Base-by-base conservation (phyloP, 768 basidiomycete species). In the Tricholoma flavovirens region DNA sequence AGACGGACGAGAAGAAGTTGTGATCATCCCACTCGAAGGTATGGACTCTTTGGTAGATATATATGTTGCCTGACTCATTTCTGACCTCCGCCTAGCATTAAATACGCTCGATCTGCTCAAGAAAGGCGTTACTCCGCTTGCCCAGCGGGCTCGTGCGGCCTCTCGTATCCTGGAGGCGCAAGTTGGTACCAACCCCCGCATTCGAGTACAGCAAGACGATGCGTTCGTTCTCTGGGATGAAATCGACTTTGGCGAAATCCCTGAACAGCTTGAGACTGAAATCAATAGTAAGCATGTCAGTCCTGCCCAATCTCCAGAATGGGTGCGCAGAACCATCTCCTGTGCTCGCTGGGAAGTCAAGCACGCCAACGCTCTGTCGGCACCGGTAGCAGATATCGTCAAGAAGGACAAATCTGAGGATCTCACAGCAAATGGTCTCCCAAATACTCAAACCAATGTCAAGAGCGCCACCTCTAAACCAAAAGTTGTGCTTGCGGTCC, bases 31-130 rank as follows among this genome's bases (percentile, higher is more conserved):
- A 5, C 82, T 94, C 24, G 93, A 97, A 82, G 92, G 93, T 93
- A 59, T 51, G 80, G 3, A 74, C 35, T 30, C 29, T 5, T 29
- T 12, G 3, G 33, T 32, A 53, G 17, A 45, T 56, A 19, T 54
- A 35, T 24, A 17, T n/a, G n/a, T 51, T 49, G 17, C 42, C 1
- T 51, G 19, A 52, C 12, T 32, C 49, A 24, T 36, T 26, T 43
- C 57, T 36, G 22, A 35, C 53, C 53, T 24, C 48, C 15, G 9
- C 0, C 17, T 67, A 96, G 93, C 88, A 8, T 78, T 97, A 24
- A 95, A 93, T 64, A 95, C 93, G 0, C 79, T 97, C 2, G 94
- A 97, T 66, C 74, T 95, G 1, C 81, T 96, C 65, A 97, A 97
- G 80, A 97, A 96, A 67, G 93, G 93, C 1, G 84, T 86, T 0